Conservation (phyloP, 1,284 basidiomycete genomes). For the Fomes fomentarius region DNA sequence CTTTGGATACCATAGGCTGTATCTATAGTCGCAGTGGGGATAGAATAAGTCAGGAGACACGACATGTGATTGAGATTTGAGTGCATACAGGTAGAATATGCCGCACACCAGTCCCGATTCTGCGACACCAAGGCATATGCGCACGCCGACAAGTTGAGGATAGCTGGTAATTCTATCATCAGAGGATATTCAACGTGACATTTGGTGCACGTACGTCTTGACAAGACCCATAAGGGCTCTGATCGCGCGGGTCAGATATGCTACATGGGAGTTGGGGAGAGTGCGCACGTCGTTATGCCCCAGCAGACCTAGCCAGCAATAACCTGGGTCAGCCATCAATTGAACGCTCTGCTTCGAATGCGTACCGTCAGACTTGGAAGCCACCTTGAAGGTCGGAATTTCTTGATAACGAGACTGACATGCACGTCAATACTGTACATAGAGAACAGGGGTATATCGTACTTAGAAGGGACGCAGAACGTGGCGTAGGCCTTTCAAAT, state of each 20-base stretch:
- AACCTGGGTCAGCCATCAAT: not conserved
- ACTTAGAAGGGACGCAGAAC: no score
- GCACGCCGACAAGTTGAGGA: conserved; percentile 58
- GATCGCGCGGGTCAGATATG: no score
- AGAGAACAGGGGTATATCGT: not conserved
- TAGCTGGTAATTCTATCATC: no score
- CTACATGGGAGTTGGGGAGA: no score
- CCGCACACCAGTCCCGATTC: conserved; percentile 71
- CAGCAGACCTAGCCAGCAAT: conserved; percentile 27
- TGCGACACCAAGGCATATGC: conserved; percentile 61
- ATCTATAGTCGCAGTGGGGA: no score
- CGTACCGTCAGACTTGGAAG: conserved; percentile 33
- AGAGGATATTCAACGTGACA: no score
- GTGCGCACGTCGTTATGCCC: conserved; percentile 24
- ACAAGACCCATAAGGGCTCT: conserved; percentile 65
- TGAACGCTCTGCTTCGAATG: no score
- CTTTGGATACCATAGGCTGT: conserved; percentile 36
- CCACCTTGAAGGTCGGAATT: conserved; percentile 36
- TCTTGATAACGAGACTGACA: conserved; percentile 35
- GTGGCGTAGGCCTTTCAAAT: no score
- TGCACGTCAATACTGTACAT: not conserved
- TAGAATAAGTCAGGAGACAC: no score
- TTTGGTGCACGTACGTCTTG: conserved; percentile 45
- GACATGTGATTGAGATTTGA: no score
- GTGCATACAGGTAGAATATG: conserved; percentile 55